phyloP scores from a whole-genome alignment of 345 rosid species.

The Dipteronia sinensis region DNA sequence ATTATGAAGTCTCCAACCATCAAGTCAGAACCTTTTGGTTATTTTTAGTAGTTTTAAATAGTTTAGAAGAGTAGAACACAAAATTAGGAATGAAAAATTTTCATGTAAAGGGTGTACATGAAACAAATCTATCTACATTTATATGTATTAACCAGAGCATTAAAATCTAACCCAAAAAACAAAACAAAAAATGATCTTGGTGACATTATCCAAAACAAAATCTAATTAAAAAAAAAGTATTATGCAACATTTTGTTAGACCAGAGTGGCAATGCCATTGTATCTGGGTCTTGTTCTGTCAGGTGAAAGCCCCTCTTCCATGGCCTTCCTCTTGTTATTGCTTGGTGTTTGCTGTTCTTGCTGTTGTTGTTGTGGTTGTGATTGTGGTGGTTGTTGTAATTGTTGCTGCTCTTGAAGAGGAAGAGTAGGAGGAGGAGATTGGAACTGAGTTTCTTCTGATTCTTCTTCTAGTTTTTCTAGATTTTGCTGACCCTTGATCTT shows the following conservation, averaged over 20 bases:
- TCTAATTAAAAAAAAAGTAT: background rate
- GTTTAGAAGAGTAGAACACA: too few species aligned
- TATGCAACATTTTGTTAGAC: conserved; percentile 25
- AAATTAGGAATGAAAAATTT: background rate
- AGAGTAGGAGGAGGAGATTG: conserved; percentile 10
- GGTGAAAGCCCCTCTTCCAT: conserved; percentile 58
- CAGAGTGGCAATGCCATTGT: conserved; percentile 36
- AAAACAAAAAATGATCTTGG: background rate
- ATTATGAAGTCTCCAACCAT: too few species aligned
- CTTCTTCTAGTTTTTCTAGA: conserved; percentile 20
- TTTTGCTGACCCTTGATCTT: conserved; percentile 31
- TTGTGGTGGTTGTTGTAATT: background rate
- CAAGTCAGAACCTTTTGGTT: too few species aligned
- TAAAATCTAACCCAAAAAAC: background rate
- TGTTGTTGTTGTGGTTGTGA: conserved; percentile 12
- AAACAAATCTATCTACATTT: conserved; percentile 27
- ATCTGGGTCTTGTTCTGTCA: conserved; percentile 55
- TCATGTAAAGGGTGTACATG: conserved; percentile 20
- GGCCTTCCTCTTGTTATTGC: conserved; percentile 59
- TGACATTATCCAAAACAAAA: conserved; percentile 18
- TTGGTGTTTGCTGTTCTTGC: conserved; percentile 15
- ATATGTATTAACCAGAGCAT: conserved; percentile 18
- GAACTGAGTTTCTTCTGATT: conserved; percentile 23
- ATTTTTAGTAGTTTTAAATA: too few species aligned
- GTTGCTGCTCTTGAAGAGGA: conserved; percentile 14